These are phyloP conservation scores for Lizonia empirigonia DNA, from an alignment of 2,329 filamentous ascomycete genomes.

Conservation along the genomic window DNA sequence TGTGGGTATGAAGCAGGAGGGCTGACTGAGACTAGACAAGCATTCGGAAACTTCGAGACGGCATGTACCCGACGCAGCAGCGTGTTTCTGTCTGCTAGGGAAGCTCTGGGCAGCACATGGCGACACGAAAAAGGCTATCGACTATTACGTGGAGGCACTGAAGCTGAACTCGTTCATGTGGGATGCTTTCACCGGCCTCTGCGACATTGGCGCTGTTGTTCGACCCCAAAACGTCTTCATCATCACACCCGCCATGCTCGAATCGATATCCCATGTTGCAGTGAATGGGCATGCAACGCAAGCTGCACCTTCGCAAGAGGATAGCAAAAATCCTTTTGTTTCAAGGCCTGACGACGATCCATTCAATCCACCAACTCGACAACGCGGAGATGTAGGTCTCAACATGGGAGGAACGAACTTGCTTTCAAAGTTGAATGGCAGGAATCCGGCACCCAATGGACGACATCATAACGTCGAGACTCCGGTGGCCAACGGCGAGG, in stretches of 20 bases:
- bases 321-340: conserved; percentile 39
- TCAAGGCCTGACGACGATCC: conserved; percentile 51
- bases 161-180: conserved; percentile 96
- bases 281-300: conserved; percentile 27
- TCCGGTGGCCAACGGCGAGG: conserved; percentile 52
- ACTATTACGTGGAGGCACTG: conserved; percentile 85
- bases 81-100: conserved; percentile 81
- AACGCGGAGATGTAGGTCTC: conserved; percentile 41
- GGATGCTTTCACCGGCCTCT: conserved; percentile 91
- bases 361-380: conserved; percentile 49
- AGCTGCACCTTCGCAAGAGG: conserved; percentile 26
- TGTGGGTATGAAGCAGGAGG: background rate
- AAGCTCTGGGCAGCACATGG: conserved; percentile 84
- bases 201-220: conserved; percentile 79
- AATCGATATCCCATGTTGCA: conserved; percentile 49
- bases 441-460: conserved; percentile 37
- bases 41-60: conserved; percentile 78
- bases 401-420: conserved; percentile 47
- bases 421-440: conserved; percentile 53
- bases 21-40: conserved; percentile 55
- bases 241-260: conserved; percentile 67
- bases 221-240: conserved; percentile 87
- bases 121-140: conserved; percentile 80
- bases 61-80: conserved; percentile 79
- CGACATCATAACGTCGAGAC: conserved; percentile 52